Evolutionary conservation across 768 basidiomycete genomes (phyloP).

Genomic region (Rhizopogon vulgaris): DNA sequence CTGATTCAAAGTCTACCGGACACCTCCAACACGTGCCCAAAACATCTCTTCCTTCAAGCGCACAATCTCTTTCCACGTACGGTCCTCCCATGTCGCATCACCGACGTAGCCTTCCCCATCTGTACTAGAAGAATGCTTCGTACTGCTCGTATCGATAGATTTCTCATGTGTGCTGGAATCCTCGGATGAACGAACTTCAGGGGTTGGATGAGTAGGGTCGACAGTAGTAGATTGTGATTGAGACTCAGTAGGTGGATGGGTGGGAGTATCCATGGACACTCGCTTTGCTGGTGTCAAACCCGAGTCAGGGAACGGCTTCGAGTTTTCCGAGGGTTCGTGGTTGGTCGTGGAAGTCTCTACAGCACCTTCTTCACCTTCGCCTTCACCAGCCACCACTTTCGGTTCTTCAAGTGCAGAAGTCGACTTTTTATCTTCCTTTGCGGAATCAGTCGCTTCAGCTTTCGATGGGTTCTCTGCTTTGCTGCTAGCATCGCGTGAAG

Average conservation of each 20-base stretch:
- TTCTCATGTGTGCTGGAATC: constrained; percentile 2
- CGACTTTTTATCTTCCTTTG: neutral
- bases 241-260: neutral
- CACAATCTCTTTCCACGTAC: constrained; percentile 75
- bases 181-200: neutral
- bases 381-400: neutral
- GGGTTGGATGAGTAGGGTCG: neutral
- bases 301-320: neutral
- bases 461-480: neutral
- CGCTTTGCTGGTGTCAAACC: neutral
- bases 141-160: constrained; percentile 18
- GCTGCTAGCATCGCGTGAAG: neutral
- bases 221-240: neutral
- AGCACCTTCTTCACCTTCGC: neutral
- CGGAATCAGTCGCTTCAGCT: neutral
- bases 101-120: constrained; percentile 46
- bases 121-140: constrained; percentile 17
- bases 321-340: neutral
- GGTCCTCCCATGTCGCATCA: constrained; percentile 78
- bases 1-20: constrained; percentile 18
- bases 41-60: constrained; percentile 79
- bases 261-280: neutral
- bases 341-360: neutral
- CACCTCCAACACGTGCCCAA: constrained; percentile 70
- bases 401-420: neutral